Evolutionary conservation across 345 rosid genomes (phyloP), one percentile per base, ranked within the genome.

Genomic region (Salix purpurea): DNA sequence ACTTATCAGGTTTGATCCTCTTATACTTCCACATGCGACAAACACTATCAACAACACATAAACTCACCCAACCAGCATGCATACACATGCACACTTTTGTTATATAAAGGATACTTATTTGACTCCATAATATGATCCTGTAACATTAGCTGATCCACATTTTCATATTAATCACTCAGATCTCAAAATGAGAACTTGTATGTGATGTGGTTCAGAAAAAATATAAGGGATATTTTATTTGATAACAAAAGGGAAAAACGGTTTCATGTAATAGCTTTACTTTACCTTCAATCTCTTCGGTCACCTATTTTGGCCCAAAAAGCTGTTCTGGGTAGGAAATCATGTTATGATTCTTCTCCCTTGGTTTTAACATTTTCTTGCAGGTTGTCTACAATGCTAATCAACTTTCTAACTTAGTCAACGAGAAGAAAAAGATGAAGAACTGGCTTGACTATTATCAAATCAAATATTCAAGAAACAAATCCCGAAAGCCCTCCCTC

Each of bases 381-480:
- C 90, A 96, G 98, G 91, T 89, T 58, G 96, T 96, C 67, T 90
- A 85, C 74, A 85, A 91, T 56, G 99, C 96, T 19, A 93, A 91
- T 74, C 80, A 84, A 48, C 88, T 95, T 15, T 90, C 96, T 0
- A 79, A 87, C 67, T 76, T 93, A 60, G 92, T 89, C 50, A 70
- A 84, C 21, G 79, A 91, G 87, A 93, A 86, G 91, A 90, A 90
- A 32, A 88, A 83, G 6, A 72, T 85, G 83, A 90, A 86, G 85
- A 95, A 95, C 68, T 95, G 97, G 98, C 90, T 93, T 48, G 94
- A 91, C 77, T 93, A 79, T 83, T 88, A 91, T 84, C 93, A 95
- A 71, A 88, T 89, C 66, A 93, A 90, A 78, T 84, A 89, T 74
- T 69, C 88, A 50, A 91, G 97, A 79, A 85, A 89, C 73, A 90